Evolutionary conservation across 2,329 filamentous ascomycete species (phyloP), one percentile per base, ranked within the genome.

Genomic region (Aspergillus sclerotialis): DNA sequence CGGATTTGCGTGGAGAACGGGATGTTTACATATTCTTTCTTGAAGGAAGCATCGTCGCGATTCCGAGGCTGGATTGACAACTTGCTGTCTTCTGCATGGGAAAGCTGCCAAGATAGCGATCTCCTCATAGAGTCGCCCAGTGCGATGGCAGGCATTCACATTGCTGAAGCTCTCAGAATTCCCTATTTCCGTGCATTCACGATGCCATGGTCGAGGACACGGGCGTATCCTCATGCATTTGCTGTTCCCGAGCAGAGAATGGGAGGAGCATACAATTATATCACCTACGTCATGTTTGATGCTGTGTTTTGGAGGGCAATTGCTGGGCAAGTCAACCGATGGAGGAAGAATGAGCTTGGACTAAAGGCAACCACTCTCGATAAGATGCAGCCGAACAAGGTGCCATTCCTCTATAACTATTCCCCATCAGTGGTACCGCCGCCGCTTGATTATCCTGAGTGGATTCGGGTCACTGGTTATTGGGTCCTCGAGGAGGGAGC

Each of bases 401-500:
- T 95, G n/a, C 92, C 92, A 0, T 98, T 98, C 61, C 64, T 98
- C 29, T 98, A 98, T 69, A 96, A 95, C 63, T 96, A 95, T 60
- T 94, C 86, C 36, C 87, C 89, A 1, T 84, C 79, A 8, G 92
- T 98, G 9, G 92, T 98, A n/a, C 79, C 85, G 2, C 90, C 89
- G 17, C 92, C 92, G 11, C 70, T 95, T 2, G 92, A 98, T 64
- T 98, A 89, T 64, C 90, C 86, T 27, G 92, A 96, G 60, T 98
- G 92, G 92, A 92, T 98, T 57, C 79, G 87, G 28, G 86, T 96
- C 6, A 96, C 92, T 0, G 92, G 92, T 0, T 96, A 98, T 64
- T 98, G 92, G 92, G 96, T 98, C 61, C 66, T 98, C 31, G 83
- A 94, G 46, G 90, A 95, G 59, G 70, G 67, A 3, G 61, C 70